A percentile compares a stretch with the other conserved stretches of the same genome.
Conservation (phyloP, 306 rosid species). For the Crotalaria pallida region DNA sequence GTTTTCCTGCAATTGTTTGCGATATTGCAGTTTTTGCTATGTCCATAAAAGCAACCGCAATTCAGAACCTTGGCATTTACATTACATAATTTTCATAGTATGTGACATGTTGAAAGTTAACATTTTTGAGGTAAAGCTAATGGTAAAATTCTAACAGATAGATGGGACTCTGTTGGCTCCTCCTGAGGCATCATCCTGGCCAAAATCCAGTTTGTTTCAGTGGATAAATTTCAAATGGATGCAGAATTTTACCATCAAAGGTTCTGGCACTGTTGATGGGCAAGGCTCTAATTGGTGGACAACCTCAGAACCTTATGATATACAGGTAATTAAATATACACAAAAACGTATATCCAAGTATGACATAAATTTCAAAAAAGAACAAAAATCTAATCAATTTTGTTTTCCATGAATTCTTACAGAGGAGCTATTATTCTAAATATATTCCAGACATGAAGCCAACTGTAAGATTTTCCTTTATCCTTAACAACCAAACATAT, state of each 20-base stretch:
- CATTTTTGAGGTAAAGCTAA: background rate
- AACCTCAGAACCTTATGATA: slow-evolving; percentile 19
- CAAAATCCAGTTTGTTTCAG: slow-evolving; percentile 60
- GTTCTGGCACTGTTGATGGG: slow-evolving; percentile 79
- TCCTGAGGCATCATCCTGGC: slow-evolving; percentile 64
- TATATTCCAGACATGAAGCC: slow-evolving; percentile 58
- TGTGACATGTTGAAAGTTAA: background rate
- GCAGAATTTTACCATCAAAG: slow-evolving; percentile 70
- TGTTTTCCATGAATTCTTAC: slow-evolving; percentile 15
- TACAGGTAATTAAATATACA: slow-evolving; percentile 31
- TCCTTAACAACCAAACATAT: background rate
- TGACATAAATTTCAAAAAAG: background rate
- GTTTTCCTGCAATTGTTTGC: too few relatives aligned
- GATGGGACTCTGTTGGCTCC: slow-evolving; percentile 85
- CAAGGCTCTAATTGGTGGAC: slow-evolving; percentile 85
- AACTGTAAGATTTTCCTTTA: slow-evolving; percentile 45
- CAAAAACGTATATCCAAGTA: background rate
- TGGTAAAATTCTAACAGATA: slow-evolving; percentile 46
- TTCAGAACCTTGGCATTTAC: background rate
- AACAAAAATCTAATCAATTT: background rate
- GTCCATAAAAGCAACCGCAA: background rate
- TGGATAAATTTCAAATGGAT: slow-evolving; percentile 89
- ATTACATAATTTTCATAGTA: background rate
- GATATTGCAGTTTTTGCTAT: too few relatives aligned
- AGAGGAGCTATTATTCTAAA: slow-evolving; percentile 49